Evolutionary conservation across 805 yeast species (phyloP).

Genomic region (Kregervanrija pseudodelftensis): DNA sequence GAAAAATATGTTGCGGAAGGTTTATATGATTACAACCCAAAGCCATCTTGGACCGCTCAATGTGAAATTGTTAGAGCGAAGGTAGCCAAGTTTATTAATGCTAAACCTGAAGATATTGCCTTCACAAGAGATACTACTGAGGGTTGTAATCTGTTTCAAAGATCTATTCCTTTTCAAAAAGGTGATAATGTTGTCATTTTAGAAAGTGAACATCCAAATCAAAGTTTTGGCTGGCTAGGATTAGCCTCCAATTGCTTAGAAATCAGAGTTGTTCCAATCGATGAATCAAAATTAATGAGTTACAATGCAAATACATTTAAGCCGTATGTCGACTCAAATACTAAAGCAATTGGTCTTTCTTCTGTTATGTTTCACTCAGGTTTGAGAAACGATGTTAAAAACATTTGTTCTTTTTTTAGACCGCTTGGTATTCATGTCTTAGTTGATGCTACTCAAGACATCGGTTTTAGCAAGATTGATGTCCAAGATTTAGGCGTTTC

Average conservation of each 20-base stretch:
- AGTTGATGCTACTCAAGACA: slow-evolving; percentile 9
- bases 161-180: background rate
- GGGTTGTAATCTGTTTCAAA: slow-evolving; percentile 6
- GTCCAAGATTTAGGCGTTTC: slow-evolving; percentile 3
- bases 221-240: slow-evolving; percentile 4
- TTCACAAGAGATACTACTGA: slow-evolving; percentile 9
- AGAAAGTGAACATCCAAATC: slow-evolving; percentile 3
- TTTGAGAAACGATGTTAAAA: slow-evolving; percentile 4
- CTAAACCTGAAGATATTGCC: slow-evolving; percentile 2
- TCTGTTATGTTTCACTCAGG: slow-evolving; percentile 9
- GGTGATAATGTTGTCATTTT: slow-evolving; percentile 6
- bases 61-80: background rate
- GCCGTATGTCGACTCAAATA: slow-evolving; percentile 1
- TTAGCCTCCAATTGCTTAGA: background rate
- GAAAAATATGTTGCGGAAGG: background rate
- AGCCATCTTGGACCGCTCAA: slow-evolving; percentile 1
- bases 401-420: slow-evolving; percentile 1
- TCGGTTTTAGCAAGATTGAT: slow-evolving; percentile 5
- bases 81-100: slow-evolving; percentile 1
- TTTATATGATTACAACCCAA: background rate
- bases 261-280: background rate
- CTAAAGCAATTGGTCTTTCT: slow-evolving; percentile 4
- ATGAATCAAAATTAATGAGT: background rate
- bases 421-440: slow-evolving; percentile 6
- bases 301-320: background rate